Evolutionary conservation across 495 filamentous ascomycete species (phyloP).

Genomic region (Aspergillus homomorphus): DNA sequence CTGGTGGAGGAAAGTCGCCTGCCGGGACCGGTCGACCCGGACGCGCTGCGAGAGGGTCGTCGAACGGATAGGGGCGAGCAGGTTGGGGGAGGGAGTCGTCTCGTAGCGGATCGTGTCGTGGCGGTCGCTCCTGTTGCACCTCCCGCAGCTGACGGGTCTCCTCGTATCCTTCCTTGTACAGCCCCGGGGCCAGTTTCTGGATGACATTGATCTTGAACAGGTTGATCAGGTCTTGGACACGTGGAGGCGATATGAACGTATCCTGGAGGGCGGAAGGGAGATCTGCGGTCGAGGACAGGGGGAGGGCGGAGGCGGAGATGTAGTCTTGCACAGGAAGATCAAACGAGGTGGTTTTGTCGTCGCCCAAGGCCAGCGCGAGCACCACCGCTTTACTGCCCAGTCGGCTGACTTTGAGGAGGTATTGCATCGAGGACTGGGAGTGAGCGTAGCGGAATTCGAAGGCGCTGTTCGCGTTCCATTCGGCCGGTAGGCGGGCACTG

Average conservation of each 20-base stretch:
- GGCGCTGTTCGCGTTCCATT: constrained; percentile 72
- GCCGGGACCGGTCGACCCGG: constrained; percentile 65
- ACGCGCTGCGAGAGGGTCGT: constrained; percentile 60
- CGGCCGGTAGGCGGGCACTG: constrained; percentile 57
- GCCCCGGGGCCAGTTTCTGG: constrained; percentile 69
- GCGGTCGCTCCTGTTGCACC: constrained; percentile 33
- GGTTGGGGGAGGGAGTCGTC: constrained; percentile 54
- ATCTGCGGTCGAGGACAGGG: constrained; percentile 41
- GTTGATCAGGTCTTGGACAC: constrained; percentile 64
- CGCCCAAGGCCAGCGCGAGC: constrained; percentile 70
- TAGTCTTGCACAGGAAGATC: constrained; percentile 76
- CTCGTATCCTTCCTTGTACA: constrained; percentile 76
- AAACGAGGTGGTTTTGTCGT: constrained; percentile 75
- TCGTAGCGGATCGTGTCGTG: constrained; percentile 47
- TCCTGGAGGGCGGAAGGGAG: constrained; percentile 52
- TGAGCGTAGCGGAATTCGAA: constrained; percentile 88
- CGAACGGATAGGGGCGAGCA: constrained; percentile 63
- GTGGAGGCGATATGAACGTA: constrained; percentile 67
- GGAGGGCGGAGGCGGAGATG: constrained; percentile 60
- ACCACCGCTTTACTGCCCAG: constrained; percentile 81
- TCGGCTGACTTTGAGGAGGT: constrained; percentile 75
- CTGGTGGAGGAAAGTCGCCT: constrained; percentile 81
- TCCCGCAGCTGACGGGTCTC: constrained; percentile 39
- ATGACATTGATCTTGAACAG: constrained; percentile 74
- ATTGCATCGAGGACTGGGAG: constrained; percentile 82